phyloP scores from a whole-genome alignment of 768 basidiomycete species.

The Chalciporus chontae region DNA sequence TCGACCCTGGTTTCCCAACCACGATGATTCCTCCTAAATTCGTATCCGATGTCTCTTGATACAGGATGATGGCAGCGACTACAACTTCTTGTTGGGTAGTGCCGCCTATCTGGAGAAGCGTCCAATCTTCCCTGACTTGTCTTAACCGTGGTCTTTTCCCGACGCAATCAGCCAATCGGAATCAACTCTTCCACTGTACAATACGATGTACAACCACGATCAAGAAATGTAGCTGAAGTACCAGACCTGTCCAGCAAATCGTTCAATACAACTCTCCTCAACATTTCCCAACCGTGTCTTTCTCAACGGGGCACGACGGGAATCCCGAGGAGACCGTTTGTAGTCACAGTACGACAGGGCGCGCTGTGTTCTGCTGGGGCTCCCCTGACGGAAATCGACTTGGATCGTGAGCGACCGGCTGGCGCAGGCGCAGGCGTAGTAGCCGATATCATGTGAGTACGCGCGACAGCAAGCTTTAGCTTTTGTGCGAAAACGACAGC shows the following conservation, averaged over 20 bases:
- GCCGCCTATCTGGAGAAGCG: too few relatives aligned
- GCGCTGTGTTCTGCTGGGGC: background rate
- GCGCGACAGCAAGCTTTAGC: constrained; percentile 18
- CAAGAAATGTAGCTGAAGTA: background rate
- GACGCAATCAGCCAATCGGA: too few relatives aligned
- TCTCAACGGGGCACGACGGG: background rate
- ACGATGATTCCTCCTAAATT: too few relatives aligned
- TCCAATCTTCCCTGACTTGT: too few relatives aligned
- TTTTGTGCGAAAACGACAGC: constrained; percentile 21
- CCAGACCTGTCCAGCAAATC: background rate
- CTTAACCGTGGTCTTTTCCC: too few relatives aligned
- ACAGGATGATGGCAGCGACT: too few relatives aligned
- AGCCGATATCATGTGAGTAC: background rate
- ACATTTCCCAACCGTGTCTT: background rate
- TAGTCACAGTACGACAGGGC: background rate
- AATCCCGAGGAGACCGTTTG: background rate
- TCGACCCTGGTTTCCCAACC: too few relatives aligned
- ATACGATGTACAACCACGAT: background rate
- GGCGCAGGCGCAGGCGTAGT: background rate
- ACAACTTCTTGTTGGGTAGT: too few relatives aligned
- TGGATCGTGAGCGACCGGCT: constrained; percentile 5
- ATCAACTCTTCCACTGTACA: background rate
- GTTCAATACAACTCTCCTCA: background rate
- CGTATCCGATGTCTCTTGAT: too few relatives aligned
- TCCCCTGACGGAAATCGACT: constrained; percentile 2